These are phyloP conservation scores for Cylindrotheca fusiformis DNA, from an alignment of 108 stramenopile species.

Conservation along the genomic window DNA sequence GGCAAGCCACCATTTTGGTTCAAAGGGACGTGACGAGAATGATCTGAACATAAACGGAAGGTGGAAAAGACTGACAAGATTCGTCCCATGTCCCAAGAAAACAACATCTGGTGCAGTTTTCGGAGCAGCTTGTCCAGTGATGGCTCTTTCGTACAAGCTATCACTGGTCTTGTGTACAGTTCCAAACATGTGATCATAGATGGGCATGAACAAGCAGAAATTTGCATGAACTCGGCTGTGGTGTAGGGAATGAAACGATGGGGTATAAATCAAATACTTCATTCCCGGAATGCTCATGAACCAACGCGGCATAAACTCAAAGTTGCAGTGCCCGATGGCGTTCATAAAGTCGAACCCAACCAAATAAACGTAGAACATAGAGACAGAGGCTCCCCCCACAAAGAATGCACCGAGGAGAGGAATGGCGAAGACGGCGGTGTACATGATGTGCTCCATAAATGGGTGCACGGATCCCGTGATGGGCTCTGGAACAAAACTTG, in stretches of 20 bases:
- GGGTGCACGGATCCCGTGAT: constrained; percentile 29
- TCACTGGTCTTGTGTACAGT: constrained; percentile 22
- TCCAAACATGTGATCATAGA: constrained; percentile 28
- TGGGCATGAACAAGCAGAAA: constrained; percentile 28
- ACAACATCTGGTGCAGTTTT: constrained; percentile 20
- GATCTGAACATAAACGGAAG: constrained; percentile 20
- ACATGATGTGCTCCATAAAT: constrained; percentile 22
- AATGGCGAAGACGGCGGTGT: constrained; percentile 24
- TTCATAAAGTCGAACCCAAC: constrained; percentile 27
- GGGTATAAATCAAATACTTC: constrained; percentile 31
- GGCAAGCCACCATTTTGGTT: constrained; percentile 11
- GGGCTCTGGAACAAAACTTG: constrained; percentile 24
- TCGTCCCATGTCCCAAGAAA: constrained; percentile 23
- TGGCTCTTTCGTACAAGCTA: constrained; percentile 16
- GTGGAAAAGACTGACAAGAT: constrained; percentile 13
- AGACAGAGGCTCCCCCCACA: constrained; percentile 15
- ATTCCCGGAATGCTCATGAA: constrained; percentile 29
- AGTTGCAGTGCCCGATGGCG: constrained; percentile 25
- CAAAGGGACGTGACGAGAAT: constrained; percentile 23
- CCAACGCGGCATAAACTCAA: constrained; percentile 22
- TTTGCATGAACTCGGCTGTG: constrained; percentile 20
- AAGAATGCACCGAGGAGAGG: constrained; percentile 23
- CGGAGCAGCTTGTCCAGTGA: constrained; percentile 13
- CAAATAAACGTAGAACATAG: constrained; percentile 26
- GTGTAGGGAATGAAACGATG: constrained; percentile 21